Evolutionary conservation across 176 grass and related monocot genomes (phyloP).

Genomic region (Puya raimondii): DNA sequence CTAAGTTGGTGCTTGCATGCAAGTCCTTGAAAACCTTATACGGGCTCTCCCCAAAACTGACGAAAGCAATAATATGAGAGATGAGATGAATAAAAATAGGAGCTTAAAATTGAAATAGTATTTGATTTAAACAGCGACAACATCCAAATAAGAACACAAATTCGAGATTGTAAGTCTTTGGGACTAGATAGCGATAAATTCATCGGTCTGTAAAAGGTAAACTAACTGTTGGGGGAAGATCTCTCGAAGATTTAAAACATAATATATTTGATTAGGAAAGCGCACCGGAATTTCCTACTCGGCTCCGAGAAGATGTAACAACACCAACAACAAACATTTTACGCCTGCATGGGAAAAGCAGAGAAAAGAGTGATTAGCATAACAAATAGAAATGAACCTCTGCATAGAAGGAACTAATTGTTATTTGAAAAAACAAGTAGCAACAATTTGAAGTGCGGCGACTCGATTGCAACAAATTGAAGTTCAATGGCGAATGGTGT

Average conservation of each 20-base stretch:
- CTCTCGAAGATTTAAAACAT: neutral
- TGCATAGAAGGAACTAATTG: no score
- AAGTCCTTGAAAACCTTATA: no score
- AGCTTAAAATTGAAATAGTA: neutral
- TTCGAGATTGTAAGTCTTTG: neutral
- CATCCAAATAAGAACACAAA: neutral
- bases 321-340: neutral
- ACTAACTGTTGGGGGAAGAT: neutral
- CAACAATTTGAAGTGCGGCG: no score
- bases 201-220: neutral
- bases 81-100: neutral
- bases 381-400: neutral
- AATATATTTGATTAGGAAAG: slow-evolving; percentile 1
- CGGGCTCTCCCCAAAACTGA: no score
- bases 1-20: no score
- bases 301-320: neutral
- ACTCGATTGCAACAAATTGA: no score
- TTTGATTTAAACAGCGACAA: neutral
- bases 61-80: no score
- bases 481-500: no score
- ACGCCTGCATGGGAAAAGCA: neutral
- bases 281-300: neutral
- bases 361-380: neutral
- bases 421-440: no score
- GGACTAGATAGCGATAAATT: neutral